These are phyloP conservation scores for Monosporozyma aerobia DNA, from an alignment of 805 yeast genomes.

Conservation along the genomic window DNA sequence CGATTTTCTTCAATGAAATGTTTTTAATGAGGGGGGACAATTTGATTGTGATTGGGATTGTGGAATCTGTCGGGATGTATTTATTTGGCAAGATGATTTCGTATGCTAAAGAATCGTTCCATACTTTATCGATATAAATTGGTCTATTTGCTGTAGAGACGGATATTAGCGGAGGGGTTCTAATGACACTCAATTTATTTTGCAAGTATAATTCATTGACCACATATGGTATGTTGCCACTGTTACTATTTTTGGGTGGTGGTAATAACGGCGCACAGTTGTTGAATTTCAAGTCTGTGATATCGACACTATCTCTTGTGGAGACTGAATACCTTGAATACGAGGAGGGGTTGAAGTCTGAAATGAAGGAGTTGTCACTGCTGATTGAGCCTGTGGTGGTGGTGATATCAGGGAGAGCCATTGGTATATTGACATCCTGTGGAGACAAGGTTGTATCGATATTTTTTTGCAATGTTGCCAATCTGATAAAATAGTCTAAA, in stretches of 20 bases:
- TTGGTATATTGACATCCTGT: not conserved
- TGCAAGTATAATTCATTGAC: slow-evolving; percentile 16
- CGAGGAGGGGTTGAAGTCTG: not conserved
- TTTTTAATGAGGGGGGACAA: slow-evolving; percentile 58
- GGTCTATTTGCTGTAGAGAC: slow-evolving; percentile 51
- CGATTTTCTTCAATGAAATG: slow-evolving; percentile 51
- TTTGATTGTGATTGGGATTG: slow-evolving; percentile 52
- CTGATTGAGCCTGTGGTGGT: not conserved
- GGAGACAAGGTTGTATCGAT: not conserved
- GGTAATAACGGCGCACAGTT: not conserved
- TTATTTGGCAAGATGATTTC: slow-evolving; percentile 65
- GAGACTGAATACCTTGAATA: not conserved
- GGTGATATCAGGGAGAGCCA: not conserved
- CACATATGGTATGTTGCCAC: not conserved
- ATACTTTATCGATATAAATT: slow-evolving; percentile 61
- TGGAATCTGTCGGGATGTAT: slow-evolving; percentile 54
- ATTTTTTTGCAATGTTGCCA: slow-evolving; percentile 5
- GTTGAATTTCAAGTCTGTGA: not conserved
- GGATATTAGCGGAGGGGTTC: slow-evolving; percentile 35
- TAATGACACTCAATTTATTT: slow-evolving; percentile 28
- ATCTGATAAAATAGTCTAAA: slow-evolving; percentile 15
- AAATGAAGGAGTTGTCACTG: not conserved
- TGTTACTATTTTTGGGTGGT: not conserved
- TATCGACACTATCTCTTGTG: not conserved
- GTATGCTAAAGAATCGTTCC: slow-evolving; percentile 65